Percentiles rank a stretch among this genome's conserved stretches.
Conservation (phyloP, 306 rosid genomes). For the Alnus rubra region DNA sequence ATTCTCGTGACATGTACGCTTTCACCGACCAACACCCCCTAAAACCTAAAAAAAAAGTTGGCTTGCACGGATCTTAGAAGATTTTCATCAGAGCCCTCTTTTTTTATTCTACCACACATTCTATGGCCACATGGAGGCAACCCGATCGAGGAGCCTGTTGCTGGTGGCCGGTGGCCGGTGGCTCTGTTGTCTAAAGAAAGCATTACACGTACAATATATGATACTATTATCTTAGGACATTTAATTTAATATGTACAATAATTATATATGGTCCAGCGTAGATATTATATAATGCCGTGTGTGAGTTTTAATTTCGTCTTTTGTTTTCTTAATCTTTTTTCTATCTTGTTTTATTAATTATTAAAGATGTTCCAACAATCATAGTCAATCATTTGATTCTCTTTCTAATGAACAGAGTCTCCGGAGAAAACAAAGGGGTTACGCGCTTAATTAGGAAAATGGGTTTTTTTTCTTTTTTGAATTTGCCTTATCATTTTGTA, state of each 20-base stretch:
- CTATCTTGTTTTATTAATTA: conserved; percentile 25
- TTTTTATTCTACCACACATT: conserved; percentile 34
- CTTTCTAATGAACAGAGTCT: conserved; percentile 34
- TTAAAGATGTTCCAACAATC: conserved; percentile 45
- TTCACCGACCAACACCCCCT: neutral
- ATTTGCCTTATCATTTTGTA: neutral
- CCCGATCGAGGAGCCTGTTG: neutral
- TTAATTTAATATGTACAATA: conserved; percentile 19
- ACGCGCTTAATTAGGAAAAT: conserved; percentile 14
- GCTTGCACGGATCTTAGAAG: conserved; percentile 8
- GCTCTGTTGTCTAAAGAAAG: conserved; percentile 35
- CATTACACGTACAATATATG: conserved; percentile 7
- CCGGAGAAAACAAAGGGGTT: conserved; percentile 33
- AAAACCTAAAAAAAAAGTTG: neutral
- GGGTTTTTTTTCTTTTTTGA: too few relatives aligned
- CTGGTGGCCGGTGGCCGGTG: conserved; percentile 9
- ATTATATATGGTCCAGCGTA: too few relatives aligned
- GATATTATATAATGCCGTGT: too few relatives aligned
- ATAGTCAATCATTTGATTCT: conserved; percentile 47
- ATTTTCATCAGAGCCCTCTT: conserved; percentile 22
- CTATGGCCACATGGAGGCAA: conserved; percentile 16
- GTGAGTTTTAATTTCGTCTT: too few relatives aligned
- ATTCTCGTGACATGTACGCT: conserved; percentile 33
- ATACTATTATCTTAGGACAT: neutral
- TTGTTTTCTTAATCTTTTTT: conserved; percentile 5